Evolutionary conservation across 2,329 filamentous ascomycete genomes (phyloP).

Genomic region (Tricladium varicosporioides): DNA sequence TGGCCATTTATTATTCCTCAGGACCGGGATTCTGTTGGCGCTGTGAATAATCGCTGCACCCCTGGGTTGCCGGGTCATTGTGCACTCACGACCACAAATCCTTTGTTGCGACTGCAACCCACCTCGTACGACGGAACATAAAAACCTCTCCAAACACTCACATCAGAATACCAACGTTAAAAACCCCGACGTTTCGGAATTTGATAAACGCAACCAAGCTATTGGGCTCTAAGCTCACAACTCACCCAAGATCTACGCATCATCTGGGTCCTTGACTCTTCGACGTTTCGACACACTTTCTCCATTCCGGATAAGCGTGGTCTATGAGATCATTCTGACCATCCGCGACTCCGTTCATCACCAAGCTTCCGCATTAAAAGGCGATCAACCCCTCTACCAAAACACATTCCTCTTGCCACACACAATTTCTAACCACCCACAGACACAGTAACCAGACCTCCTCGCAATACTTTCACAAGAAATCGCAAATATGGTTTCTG

Average conservation of each 20-base stretch:
- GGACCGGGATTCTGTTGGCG: no score
- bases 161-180: no score
- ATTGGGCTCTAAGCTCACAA: not conserved
- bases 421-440: not conserved
- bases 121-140: not conserved
- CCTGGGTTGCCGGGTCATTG: not conserved
- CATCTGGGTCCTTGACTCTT: not conserved
- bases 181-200: not conserved
- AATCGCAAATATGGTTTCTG: conserved; percentile 17
- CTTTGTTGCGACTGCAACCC: not conserved
- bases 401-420: not conserved
- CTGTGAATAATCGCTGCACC: no score
- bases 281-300: not conserved
- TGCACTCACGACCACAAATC: not conserved
- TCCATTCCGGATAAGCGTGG: not conserved
- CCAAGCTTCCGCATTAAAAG: not conserved
- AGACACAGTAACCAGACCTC: not conserved
- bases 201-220: not conserved
- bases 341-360: not conserved
- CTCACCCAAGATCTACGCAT: not conserved
- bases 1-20: not conserved
- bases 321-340: not conserved
- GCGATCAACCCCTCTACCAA: not conserved
- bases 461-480: not conserved
- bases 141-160: no score